These are phyloP conservation scores for Microbotryum intermedium DNA, from an alignment of 1,284 basidiomycete genomes.

Conservation along the genomic window DNA sequence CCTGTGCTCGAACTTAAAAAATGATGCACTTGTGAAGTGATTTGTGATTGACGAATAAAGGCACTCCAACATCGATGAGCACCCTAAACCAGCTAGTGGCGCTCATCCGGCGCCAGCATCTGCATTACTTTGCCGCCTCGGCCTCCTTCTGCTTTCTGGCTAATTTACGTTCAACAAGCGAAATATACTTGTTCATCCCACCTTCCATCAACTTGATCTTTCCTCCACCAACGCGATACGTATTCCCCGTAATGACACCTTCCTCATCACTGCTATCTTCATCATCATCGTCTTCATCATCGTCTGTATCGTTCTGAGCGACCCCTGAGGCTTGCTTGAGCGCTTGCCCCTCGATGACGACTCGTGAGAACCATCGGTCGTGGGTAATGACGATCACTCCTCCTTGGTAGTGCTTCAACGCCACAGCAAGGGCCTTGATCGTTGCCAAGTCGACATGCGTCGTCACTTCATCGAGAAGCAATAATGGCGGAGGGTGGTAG, in stretches of 20 bases:
- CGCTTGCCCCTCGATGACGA: conserved; percentile 41
- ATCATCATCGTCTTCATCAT: conserved; percentile 34
- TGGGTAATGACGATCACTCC: conserved; percentile 60
- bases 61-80: too few relatives aligned
- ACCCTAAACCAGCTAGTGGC: too few relatives aligned
- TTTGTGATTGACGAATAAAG: too few relatives aligned
- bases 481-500: conserved; percentile 48
- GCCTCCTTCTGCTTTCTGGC: background rate
- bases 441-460: conserved; percentile 62
- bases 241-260: conserved; percentile 39
- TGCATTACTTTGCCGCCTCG: too few relatives aligned
- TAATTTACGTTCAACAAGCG: conserved; percentile 13
- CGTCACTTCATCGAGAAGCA: conserved; percentile 58
- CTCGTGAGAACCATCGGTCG: conserved; percentile 48
- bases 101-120: too few relatives aligned
- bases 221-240: conserved; percentile 44
- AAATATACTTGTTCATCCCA: conserved; percentile 15
- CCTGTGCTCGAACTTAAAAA: too few relatives aligned
- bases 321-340: conserved; percentile 29
- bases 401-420: conserved; percentile 51
- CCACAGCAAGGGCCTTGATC: conserved; percentile 52
- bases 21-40: accelerated
- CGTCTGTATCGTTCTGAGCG: conserved; percentile 34
- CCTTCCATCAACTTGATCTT: conserved; percentile 41
- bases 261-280: conserved; percentile 14